Evolutionary conservation across 164 flowering plant genomes (phyloP), one percentile per base, ranked within the genome.

Genomic region (Macadamia integrifolia): DNA sequence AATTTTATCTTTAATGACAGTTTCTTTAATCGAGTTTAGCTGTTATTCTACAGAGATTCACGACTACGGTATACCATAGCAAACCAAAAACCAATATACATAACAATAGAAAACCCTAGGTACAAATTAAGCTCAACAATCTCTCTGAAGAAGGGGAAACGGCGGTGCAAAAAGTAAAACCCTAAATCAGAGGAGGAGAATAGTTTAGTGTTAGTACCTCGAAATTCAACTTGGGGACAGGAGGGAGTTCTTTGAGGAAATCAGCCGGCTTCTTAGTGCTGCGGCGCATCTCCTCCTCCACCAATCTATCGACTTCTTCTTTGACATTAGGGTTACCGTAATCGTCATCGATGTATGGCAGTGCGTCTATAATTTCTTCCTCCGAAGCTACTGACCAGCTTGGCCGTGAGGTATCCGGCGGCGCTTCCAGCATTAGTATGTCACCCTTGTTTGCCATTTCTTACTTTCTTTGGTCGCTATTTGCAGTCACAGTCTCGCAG

Each of bases 341-440:
- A 71, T 93, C 98, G 55, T 91, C 94, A 77, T 93, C 98, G 60
- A 92, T 88, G 86, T 92, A 92, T 9, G 98, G 98, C 60, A 92
- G 74, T 8, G 98, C 86, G 63, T 92, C 97, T 46, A 92, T 80
- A 13, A 78, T 66, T 53, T 78, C 87, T 0, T 84, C 89, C 64
- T 67, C 69, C 1, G 76, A 71, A 15, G 76, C 62, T 15, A 71
- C 72, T 3, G 78, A 59, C 84, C 83, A 83, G 18, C 61, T 32
- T 0, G 82, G 79, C 7, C 72, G 56, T 15, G 81, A 44, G 14
- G 78, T 32, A 18, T 65, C 77, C 4, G 87, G 88, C 31, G 97
- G 83, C 43, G 97, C 93, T 74, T 91, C 97, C 14, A 91, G 86
- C 97, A 91, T 87, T 23, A 90, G 75, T 31, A 88, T 66, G 32